Evolutionary conservation across 2,329 filamentous ascomycete genomes (phyloP).

Genomic region (Fusarium kyushuense): DNA sequence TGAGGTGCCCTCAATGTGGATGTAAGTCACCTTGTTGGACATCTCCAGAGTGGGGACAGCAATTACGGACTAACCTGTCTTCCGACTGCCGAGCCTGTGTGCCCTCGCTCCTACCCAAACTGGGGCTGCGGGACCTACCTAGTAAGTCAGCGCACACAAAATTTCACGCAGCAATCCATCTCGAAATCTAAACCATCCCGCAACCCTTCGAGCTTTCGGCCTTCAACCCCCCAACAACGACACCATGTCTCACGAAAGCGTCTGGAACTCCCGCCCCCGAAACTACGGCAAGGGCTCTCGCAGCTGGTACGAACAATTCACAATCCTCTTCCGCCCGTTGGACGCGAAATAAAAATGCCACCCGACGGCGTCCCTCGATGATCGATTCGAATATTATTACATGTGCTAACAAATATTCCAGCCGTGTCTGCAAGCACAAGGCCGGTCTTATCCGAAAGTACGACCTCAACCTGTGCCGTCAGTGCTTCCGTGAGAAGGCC

Average conservation of each 20-base stretch:
- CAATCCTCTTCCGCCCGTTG: conserved; percentile 7
- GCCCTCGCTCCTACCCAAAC: conserved; percentile 38
- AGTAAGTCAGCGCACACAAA: conserved; percentile 53
- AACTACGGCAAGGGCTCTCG: conserved; percentile 97
- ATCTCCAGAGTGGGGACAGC: conserved; percentile 1
- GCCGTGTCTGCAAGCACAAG: conserved; percentile 85
- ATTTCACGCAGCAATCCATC: conserved; percentile 51
- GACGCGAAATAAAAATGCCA: conserved; percentile 13
- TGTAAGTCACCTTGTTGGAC: conserved; percentile 26
- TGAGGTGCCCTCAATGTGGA: conserved; percentile 10
- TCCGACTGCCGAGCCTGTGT: conserved; percentile 15
- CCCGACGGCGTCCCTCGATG: conserved; percentile 5
- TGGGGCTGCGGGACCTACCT: conserved; percentile 57
- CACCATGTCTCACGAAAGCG: conserved; percentile 84
- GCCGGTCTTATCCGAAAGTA: conserved; percentile 99
- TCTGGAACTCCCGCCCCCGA: conserved; percentile 99
- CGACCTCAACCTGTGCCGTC: conserved; percentile 89
- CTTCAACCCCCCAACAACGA: conserved; percentile 53
- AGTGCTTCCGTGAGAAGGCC: conserved; percentile 82
- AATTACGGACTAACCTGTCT: not conserved
- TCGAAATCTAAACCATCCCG: conserved; percentile 52
- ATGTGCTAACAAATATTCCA: conserved; percentile 53
- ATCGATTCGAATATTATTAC: conserved; percentile 18
- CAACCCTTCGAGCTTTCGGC: conserved; percentile 48
- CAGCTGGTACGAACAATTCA: conserved; percentile 76